phyloP scores from a whole-genome alignment of 1,284 basidiomycete species.

The Bjerkandera adusta region DNA sequence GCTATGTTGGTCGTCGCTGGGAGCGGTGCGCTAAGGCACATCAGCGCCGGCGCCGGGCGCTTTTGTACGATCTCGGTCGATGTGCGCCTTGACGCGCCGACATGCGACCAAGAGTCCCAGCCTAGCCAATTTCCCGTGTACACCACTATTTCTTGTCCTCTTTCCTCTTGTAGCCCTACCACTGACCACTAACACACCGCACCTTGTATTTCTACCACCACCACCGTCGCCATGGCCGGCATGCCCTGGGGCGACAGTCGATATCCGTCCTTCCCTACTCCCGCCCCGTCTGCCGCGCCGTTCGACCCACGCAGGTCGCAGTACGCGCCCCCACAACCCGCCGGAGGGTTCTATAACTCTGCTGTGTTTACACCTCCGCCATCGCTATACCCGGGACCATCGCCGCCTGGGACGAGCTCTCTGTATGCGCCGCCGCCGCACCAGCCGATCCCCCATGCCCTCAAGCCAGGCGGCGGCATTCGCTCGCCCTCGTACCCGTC shows the following conservation, averaged over 20 bases:
- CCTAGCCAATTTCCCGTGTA: too few relatives aligned
- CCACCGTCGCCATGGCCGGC: slow-evolving; percentile 7
- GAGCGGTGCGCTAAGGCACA: too few relatives aligned
- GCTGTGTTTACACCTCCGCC: slow-evolving; percentile 11
- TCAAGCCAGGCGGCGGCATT: slow-evolving; percentile 16
- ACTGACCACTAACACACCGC: too few relatives aligned
- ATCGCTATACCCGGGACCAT: slow-evolving; percentile 4
- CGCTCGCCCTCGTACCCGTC: neutral
- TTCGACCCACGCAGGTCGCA: slow-evolving; percentile 7
- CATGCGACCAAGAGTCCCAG: too few relatives aligned
- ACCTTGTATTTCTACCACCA: too few relatives aligned
- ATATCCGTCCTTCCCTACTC: slow-evolving; percentile 11
- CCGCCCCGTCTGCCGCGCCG: neutral
- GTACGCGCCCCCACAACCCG: slow-evolving; percentile 8
- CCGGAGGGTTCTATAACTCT: slow-evolving; percentile 27
- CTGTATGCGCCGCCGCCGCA: slow-evolving; percentile 10
- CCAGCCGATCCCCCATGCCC: slow-evolving; percentile 15
- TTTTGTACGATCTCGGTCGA: too few relatives aligned
- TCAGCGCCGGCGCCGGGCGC: too few relatives aligned
- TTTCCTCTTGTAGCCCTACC: too few relatives aligned
- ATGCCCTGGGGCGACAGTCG: slow-evolving; percentile 12
- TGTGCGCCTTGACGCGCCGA: too few relatives aligned
- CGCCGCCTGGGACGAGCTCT: slow-evolving; percentile 2
- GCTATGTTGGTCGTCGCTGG: too few relatives aligned
- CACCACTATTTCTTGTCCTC: too few relatives aligned